Conservation (phyloP, 176 grass and related monocot species). For the Otatea glauca region DNA sequence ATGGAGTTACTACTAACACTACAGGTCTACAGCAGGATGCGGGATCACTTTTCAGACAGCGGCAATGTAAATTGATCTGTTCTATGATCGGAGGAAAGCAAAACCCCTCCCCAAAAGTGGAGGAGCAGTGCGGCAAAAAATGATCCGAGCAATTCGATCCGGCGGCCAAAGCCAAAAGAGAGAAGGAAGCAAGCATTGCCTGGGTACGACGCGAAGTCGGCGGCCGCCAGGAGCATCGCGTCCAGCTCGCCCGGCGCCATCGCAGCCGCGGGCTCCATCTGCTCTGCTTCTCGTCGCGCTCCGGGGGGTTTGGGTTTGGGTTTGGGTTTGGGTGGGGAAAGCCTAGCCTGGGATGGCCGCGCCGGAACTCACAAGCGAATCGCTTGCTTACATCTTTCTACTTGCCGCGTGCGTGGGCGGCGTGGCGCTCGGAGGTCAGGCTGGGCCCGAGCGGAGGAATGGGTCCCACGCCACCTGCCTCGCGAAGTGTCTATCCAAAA, state of each 20-base stretch:
- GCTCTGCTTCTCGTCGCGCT: neutral
- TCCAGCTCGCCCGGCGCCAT: conserved; percentile 45
- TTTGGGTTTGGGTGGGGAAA: conserved; percentile 17
- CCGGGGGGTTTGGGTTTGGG: conserved; percentile 19
- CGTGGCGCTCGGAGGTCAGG: conserved; percentile 27
- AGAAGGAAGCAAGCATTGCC: conserved; percentile 33
- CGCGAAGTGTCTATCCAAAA: neutral
- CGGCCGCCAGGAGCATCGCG: conserved; percentile 61
- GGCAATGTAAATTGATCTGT: no score
- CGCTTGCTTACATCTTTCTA: neutral
- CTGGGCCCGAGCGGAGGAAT: neutral
- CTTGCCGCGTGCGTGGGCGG: conserved; percentile 29
- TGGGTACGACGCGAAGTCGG: conserved; percentile 78
- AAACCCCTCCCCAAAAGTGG: neutral
- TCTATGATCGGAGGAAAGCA: neutral
- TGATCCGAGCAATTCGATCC: neutral
- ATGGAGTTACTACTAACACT: neutral
- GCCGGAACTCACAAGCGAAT: no score
- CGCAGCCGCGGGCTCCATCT: conserved; percentile 46
- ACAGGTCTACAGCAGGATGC: neutral
- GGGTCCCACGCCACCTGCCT: neutral
- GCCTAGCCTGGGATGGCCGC: neutral
- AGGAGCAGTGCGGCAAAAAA: neutral
- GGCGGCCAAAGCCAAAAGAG: neutral
- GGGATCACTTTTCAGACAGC: neutral